Evolutionary conservation across 495 filamentous ascomycete genomes (phyloP).

Genomic region (Hypoxylon subgilvum): DNA sequence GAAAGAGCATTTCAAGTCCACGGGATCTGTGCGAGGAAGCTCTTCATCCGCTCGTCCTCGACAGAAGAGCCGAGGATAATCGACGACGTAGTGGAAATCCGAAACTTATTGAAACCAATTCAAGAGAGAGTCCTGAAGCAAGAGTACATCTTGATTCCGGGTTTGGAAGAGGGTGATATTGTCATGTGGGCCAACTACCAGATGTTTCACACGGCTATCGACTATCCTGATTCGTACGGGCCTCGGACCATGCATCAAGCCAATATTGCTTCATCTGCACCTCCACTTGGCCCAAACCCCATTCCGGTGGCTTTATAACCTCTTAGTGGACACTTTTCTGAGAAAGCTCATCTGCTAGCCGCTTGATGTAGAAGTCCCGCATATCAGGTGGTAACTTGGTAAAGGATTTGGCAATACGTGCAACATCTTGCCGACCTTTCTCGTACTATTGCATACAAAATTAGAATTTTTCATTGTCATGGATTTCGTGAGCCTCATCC

Average conservation of each 20-base stretch:
- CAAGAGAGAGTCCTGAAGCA: slow-evolving; percentile 35
- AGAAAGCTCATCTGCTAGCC: slow-evolving; percentile 73
- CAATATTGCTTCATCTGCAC: slow-evolving; percentile 38
- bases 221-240: slow-evolving; percentile 42
- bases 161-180: slow-evolving; percentile 44
- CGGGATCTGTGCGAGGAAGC: slow-evolving; percentile 46
- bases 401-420: slow-evolving; percentile 71
- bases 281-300: slow-evolving; percentile 21
- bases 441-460: slow-evolving; percentile 59
- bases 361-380: slow-evolving; percentile 74
- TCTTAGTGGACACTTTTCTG: slow-evolving; percentile 22
- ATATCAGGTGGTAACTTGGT: slow-evolving; percentile 68
- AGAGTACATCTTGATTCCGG: slow-evolving; percentile 38
- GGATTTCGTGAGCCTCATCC: too few species aligned
- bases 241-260: slow-evolving; percentile 48
- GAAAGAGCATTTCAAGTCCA: slow-evolving; percentile 50
- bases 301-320: slow-evolving; percentile 10
- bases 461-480: slow-evolving; percentile 8
- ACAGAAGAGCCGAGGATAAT: slow-evolving; percentile 41
- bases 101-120: slow-evolving; percentile 32
- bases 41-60: slow-evolving; percentile 42
- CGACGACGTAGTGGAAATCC: slow-evolving; percentile 43
- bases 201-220: slow-evolving; percentile 46
- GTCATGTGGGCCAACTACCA: slow-evolving; percentile 47
- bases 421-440: slow-evolving; percentile 74